Evolutionary conservation across 2,329 filamentous ascomycete genomes (phyloP), one percentile per base, ranked within the genome.

Genomic region (Hymenoscyphus albidus): DNA sequence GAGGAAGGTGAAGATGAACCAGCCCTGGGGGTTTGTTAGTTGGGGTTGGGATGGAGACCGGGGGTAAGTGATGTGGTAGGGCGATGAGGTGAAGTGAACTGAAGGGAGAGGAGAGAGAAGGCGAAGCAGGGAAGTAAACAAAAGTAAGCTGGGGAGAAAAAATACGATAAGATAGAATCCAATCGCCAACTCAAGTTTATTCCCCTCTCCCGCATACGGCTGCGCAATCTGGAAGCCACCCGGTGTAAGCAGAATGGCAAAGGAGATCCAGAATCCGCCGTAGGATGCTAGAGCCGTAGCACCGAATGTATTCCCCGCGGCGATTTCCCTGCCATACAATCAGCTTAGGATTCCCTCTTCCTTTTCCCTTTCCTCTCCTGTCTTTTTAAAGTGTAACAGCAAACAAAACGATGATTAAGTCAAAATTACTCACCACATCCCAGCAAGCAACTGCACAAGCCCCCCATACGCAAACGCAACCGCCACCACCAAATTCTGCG

Each of bases 381-480:
- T n/a, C n/a, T n/a, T n/a, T n/a, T n/a, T n/a, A n/a, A n/a, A n/a
- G n/a, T n/a, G n/a, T n/a, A n/a, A n/a, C n/a, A n/a, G n/a, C n/a
- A n/a, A n/a, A n/a, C n/a, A n/a, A n/a, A 18, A 40, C 7, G n/a
- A 32, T 1, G 5, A n/a, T 7, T 35, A 10, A 35, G 35, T 35
- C 6, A 35, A 10, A n/a, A 42, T 0, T 22, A 75, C 74, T 62
- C 80, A 85, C 85, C 85, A 88, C 85, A 90, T 88, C 72, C 88
- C 88, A 58, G 87, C 86, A 61, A 89, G 77, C 72, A 90, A 77
- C 74, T 90, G 88, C n/a, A 88, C 82, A 7, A 88, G 78, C 64
- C 88, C 88, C 74, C 88, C 88, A 74, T 89, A 89, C 61, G 80
- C 85, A 70, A 83, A 85, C 5, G 85, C 84, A n/a, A 82, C 74